Percentiles rank a stretch among this genome's conserved stretches.
These are phyloP conservation scores for Trichomonascaceae sp. DNA, from an alignment of 1,139 yeast genomes.

Conservation along the genomic window DNA sequence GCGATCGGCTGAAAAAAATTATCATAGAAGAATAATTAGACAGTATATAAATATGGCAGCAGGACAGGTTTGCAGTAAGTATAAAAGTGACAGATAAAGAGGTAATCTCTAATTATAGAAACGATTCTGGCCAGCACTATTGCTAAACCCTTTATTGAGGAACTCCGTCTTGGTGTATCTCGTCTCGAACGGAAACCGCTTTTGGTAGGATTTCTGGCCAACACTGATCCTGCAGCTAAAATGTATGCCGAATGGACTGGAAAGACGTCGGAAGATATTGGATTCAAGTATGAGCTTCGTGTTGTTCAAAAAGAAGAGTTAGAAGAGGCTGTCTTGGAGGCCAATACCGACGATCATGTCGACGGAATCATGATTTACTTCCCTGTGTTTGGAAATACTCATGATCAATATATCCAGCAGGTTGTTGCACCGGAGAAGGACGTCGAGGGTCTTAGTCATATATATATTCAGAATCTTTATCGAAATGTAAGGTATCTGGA, in stretches of 20 bases:
- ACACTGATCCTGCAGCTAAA: conserved; percentile 88
- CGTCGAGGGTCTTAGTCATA: conserved; percentile 89
- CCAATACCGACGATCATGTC: conserved; percentile 68
- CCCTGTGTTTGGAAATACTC: conserved; percentile 93
- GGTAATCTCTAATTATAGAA: conserved; percentile 34
- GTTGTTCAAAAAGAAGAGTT: conserved; percentile 71
- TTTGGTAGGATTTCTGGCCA: conserved; percentile 86
- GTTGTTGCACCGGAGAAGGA: conserved; percentile 81
- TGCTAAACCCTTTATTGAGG: conserved; percentile 74
- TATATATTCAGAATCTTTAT: conserved; percentile 88
- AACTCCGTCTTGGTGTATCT: conserved; percentile 55
- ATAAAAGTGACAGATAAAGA: not conserved
- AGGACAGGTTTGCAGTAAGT: conserved; percentile 15
- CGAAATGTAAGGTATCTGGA: conserved; percentile 86
- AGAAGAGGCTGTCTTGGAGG: conserved; percentile 75
- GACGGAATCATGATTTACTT: conserved; percentile 97
- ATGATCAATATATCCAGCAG: conserved; percentile 93
- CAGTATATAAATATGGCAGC: conserved; percentile 5
- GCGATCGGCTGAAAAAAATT: not conserved
- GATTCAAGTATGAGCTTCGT: conserved; percentile 76
- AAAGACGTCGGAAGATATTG: conserved; percentile 78
- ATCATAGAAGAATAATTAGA: not conserved
- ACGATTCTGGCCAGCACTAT: conserved; percentile 83
- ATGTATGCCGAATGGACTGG: conserved; percentile 97
- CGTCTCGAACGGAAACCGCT: conserved; percentile 53